Evolutionary conservation across 2,329 filamentous ascomycete species (phyloP), one percentile per base, ranked within the genome.

Genomic region (Ophiostoma australiae): DNA sequence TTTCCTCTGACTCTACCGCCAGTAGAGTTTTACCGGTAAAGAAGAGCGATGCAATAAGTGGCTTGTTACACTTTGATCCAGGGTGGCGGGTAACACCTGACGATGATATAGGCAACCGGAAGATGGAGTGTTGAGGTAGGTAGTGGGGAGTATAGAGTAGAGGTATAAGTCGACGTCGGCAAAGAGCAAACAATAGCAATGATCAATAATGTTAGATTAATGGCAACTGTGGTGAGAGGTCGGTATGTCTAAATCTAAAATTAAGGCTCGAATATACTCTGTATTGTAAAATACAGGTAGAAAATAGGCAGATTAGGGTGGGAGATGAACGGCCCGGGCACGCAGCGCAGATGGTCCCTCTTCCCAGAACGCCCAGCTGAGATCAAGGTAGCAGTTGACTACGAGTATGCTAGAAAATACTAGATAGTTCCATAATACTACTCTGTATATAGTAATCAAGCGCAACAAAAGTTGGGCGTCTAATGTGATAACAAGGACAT

Each of bases 171-270:
- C 27, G 39, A 41, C 11, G 39, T 41, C 20, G 7, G n/a, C 48
- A 58, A 58, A 27, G 52, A 55, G n/a, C 52, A 58, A 58, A 27
- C 52, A 58, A 58, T 58, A 31, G 52, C n/a, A 13, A 31, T 58
- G 23, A 23, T 13, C 10, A 27, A 27, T 27, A 17, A 55, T 20
- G n/a, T 27, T 8, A 52, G 1, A 41, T 3, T 41, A 41, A 13
- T 41, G 39, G 39, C 39, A 41, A 41, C 37, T 10, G 15, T 41
- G 37, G 39, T 41, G 10, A 41, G 17, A 27, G n/a, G n/a, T 15
- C 15, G 17, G 17, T 48, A 48, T 48, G 41, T 20, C n/a, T 48
- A 1, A 17, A 31, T 61, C 11, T 33, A 6, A 15, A 31, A 11
- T 23, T 6, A 58, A 27, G 52, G 7, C 58, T 63, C 15, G 23